A percentile compares a stretch with the other conserved stretches of the same genome.
phyloP scores from a whole-genome alignment of 2,329 filamentous ascomycete species.

The Fusarium newnesense region DNA sequence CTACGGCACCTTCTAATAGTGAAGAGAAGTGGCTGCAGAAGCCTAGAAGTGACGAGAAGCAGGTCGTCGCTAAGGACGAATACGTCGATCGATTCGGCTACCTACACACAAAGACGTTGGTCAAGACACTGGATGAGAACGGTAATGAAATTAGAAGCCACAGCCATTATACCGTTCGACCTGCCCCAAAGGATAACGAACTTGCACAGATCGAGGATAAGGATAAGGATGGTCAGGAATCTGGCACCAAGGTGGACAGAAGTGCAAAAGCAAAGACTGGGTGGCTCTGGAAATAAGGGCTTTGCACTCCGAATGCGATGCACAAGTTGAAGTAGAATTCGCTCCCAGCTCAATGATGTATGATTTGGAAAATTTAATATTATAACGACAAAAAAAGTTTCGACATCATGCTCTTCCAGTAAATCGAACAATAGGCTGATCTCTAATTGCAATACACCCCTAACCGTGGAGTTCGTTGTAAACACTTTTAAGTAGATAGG shows the following conservation, averaged over 20 bases:
- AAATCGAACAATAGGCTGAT: conserved; percentile 1
- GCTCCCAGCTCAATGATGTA: conserved; percentile 27
- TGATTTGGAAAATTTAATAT: conserved; percentile 21
- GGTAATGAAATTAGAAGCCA: conserved; percentile 55
- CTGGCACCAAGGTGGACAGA: conserved; percentile 23
- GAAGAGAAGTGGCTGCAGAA: conserved; percentile 10
- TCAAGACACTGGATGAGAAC: conserved; percentile 53
- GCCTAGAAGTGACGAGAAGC: conserved; percentile 38
- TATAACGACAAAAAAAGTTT: background rate
- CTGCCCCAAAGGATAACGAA: conserved; percentile 40
- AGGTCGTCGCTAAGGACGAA: conserved; percentile 53
- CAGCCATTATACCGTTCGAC: conserved; percentile 49
- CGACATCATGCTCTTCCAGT: background rate
- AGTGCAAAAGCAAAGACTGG: conserved; percentile 45
- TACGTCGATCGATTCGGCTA: conserved; percentile 57
- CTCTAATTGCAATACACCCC: conserved; percentile 4
- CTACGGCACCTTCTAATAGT: conserved; percentile 7
- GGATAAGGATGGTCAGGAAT: conserved; percentile 15
- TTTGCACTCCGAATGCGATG: too few relatives aligned
- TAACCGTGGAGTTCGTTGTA: conserved; percentile 5
- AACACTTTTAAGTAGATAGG: conserved; percentile 30
- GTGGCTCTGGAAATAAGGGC: conserved; percentile 55
- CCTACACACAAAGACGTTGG: conserved; percentile 54
- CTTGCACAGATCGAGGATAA: conserved; percentile 15
- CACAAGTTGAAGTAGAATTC: background rate